Evolutionary conservation across 345 rosid species (phyloP).

Genomic region (Alliaria petiolata): DNA sequence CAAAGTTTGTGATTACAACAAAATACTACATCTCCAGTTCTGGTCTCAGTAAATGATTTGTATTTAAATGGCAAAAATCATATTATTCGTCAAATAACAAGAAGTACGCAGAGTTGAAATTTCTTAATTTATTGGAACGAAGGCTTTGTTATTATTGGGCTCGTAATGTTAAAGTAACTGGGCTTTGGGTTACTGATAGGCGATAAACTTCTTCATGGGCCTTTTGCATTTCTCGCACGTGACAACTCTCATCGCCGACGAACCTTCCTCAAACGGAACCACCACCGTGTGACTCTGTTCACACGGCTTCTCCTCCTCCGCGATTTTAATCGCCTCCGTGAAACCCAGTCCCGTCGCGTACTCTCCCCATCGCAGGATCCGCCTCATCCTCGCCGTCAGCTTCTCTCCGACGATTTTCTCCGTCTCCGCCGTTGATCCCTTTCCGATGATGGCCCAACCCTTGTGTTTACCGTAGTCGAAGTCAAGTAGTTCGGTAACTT

Average conservation of each 20-base stretch:
- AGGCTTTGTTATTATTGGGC: background rate
- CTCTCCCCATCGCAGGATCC: slow-evolving; percentile 49
- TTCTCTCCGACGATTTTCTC: slow-evolving; percentile 29
- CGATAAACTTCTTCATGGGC: slow-evolving; percentile 53
- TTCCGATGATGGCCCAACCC: slow-evolving; percentile 71
- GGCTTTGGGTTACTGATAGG: slow-evolving; percentile 40
- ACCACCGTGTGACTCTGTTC: slow-evolving; percentile 31
- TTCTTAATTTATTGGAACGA: background rate
- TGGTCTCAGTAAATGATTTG: too few species aligned
- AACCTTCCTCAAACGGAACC: slow-evolving; percentile 41
- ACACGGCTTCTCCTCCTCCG: slow-evolving; percentile 43
- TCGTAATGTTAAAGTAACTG: background rate
- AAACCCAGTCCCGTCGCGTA: slow-evolving; percentile 43
- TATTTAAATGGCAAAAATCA: too few species aligned
- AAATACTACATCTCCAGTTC: too few species aligned
- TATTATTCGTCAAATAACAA: too few species aligned
- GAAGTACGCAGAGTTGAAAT: background rate
- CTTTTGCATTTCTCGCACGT: slow-evolving; percentile 59
- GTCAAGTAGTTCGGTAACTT: slow-evolving; percentile 46
- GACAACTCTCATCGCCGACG: slow-evolving; percentile 21
- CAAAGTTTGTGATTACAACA: too few species aligned
- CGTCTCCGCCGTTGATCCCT: slow-evolving; percentile 35
- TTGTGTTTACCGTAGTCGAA: slow-evolving; percentile 23
- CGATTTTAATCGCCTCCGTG: slow-evolving; percentile 43
- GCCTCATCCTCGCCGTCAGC: slow-evolving; percentile 36